Base-by-base conservation (phyloP, 2,329 filamentous ascomycete species). In the Aureobasidium melanogenum region DNA sequence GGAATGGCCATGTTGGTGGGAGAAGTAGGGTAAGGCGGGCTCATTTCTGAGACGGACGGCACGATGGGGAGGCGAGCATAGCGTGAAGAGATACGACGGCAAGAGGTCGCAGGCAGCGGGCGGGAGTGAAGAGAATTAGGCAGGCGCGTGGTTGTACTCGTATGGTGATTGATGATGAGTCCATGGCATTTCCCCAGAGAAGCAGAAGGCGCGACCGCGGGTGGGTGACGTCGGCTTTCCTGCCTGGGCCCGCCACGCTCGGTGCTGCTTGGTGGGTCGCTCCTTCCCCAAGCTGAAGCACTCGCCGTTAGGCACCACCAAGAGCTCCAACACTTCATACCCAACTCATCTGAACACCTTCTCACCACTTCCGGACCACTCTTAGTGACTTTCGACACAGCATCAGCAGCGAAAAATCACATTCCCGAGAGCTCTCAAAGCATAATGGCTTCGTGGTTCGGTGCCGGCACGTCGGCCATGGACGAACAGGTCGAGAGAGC, bases 401-500 rank as follows among this genome's bases (percentile, higher is more conserved):
- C 12, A 10, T 19, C 5, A 9, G 2, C 36, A 54, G 36, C 50
- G 19, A 15, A 7, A 54, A 17, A 54, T 17, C 34, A 28, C 50
- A 34, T 30, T n/a, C 9, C 3, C 19, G 24, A 15, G 22, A 26
- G 17, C 28, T 6, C 9, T 1, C 8, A 60, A 88, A 82, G 82
- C 41, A 36, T 17, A 2, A 97, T 97, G 92, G 87, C 91, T 73
- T 91, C 92, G 82, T 99, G 93, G 93, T 97, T 96, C 74, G 89
- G 88, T 68, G 93, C 91, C 73, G 84, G 87, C 76, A 91, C 90
- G 75, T 89, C 88, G 72, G 91, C 91, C 77, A 83, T 99, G 76
- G 94, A 99, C 76, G 92, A 96, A 78, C 94, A 97, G 82, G 88
- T 99, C 71, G 93, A 97, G 74, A 90, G 88, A 75, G 94, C 94